Conservation (phyloP, 2,329 filamentous ascomycete species). For the Taxawa tesnikishii region DNA sequence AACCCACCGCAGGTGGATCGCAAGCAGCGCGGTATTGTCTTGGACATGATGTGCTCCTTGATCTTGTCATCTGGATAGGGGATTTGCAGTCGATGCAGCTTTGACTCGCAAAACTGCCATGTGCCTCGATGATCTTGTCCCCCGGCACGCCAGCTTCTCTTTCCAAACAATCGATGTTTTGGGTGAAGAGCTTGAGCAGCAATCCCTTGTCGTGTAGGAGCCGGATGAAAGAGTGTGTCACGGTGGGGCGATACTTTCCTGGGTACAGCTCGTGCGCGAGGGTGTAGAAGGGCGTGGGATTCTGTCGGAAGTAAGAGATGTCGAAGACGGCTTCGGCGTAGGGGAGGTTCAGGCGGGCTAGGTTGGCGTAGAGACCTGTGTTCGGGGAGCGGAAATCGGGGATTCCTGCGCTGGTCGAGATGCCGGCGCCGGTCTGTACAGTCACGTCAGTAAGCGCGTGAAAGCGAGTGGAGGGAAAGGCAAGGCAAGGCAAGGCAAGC, state of each 20-base stretch:
- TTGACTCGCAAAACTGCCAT: constrained; percentile 88
- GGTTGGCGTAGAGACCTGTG: constrained; percentile 87
- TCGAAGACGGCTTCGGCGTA: constrained; percentile 92
- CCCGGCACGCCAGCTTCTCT: constrained; percentile 70
- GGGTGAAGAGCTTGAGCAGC: constrained; percentile 80
- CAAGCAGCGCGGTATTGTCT: constrained; percentile 58
- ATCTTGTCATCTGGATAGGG: constrained; percentile 64
- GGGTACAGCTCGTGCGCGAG: constrained; percentile 88
- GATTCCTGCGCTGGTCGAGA: constrained; percentile 62
- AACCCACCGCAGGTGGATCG: constrained; percentile 55
- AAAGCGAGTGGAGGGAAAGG: background rate
- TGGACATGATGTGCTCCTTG: constrained; percentile 52
- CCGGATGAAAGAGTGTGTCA: constrained; percentile 80
- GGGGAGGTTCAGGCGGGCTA: constrained; percentile 73
- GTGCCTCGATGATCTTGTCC: constrained; percentile 79
- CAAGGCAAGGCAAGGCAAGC: constrained; percentile 8
- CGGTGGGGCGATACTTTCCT: constrained; percentile 74
- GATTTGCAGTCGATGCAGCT: constrained; percentile 78
- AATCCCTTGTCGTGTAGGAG: constrained; percentile 69
- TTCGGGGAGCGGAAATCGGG: constrained; percentile 91
- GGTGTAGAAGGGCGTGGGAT: constrained; percentile 84
- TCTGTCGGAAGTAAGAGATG: constrained; percentile 72
- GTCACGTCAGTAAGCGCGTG: constrained; percentile 4
- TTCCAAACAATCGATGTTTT: constrained; percentile 96
- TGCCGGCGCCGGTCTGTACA: constrained; percentile 67